Conservation (phyloP, 805 yeast species). For the Pichia sporocuriosa region DNA sequence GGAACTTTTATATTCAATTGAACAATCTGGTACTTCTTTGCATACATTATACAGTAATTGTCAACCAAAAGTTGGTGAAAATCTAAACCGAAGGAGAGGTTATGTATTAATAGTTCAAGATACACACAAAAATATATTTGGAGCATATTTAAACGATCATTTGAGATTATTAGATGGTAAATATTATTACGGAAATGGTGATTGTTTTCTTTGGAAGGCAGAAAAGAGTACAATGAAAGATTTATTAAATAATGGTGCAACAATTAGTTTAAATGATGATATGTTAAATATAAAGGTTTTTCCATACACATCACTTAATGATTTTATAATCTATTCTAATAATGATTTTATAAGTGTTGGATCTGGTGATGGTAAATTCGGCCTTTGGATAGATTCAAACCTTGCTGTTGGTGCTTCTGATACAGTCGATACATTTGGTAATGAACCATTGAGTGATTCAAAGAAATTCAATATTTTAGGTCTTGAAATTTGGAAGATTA, state of each 20-base stretch:
- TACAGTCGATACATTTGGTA: constrained; percentile 80
- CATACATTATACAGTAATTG: constrained; percentile 63
- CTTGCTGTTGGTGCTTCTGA: constrained; percentile 72
- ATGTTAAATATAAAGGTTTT: constrained; percentile 53
- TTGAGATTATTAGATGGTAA: constrained; percentile 64
- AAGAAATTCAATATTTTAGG: constrained; percentile 70
- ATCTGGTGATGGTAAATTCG: constrained; percentile 89
- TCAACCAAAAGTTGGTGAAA: constrained; percentile 38
- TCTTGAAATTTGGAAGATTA: constrained; percentile 81
- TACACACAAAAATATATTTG: constrained; percentile 56
- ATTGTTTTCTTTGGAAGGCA: constrained; percentile 87
- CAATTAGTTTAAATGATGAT: background rate
- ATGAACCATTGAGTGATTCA: constrained; percentile 52
- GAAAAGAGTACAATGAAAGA: constrained; percentile 37
- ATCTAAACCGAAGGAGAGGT: constrained; percentile 39
- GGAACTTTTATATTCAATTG: constrained; percentile 75
- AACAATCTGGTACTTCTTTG: constrained; percentile 86
- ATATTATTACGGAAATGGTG: constrained; percentile 88
- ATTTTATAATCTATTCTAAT: constrained; percentile 77
- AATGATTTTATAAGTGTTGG: constrained; percentile 76
- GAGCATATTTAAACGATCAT: constrained; percentile 71
- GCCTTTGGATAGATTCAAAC: constrained; percentile 78
- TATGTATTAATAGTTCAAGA: constrained; percentile 73
- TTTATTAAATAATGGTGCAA: constrained; percentile 1
- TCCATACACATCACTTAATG: constrained; percentile 84